These are phyloP conservation scores for Paramecium bursaria DNA, from an alignment of 73 alveolate species.

Conservation along the genomic window DNA sequence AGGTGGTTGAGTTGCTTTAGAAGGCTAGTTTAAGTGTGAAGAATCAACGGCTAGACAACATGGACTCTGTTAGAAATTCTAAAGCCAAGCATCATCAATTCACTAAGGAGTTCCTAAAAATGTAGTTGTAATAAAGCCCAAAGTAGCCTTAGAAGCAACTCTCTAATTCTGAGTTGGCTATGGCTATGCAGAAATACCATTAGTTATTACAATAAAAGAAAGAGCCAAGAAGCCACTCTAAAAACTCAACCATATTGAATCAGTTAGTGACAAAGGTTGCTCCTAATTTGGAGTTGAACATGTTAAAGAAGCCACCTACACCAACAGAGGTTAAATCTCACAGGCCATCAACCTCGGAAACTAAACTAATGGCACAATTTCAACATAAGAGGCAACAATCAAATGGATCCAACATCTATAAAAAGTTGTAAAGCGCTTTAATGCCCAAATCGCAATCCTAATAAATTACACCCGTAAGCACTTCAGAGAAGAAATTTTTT, in stretches of 20 bases:
- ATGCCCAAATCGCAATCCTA: conserved; percentile 48
- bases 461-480: conserved; percentile 6
- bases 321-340: neutral
- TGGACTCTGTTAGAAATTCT: neutral
- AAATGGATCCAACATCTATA: conserved; percentile 40
- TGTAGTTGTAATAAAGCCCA: too few species aligned
- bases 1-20: neutral
- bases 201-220: conserved; percentile 12
- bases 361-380: neutral
- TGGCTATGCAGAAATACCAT: conserved; percentile 51
- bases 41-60: neutral
- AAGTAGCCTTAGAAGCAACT: neutral
- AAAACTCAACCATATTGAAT: conserved; percentile 14
- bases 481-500: conserved; percentile 43
- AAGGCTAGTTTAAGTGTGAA: neutral
- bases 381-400: conserved; percentile 53
- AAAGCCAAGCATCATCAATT: neutral
- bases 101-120: neutral
- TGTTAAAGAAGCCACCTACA: conserved; percentile 43
- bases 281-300: conserved; percentile 30
- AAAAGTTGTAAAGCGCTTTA: conserved; percentile 15
- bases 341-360: neutral
- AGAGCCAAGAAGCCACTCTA: conserved; percentile 44
- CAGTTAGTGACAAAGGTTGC: conserved; percentile 45
- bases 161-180: conserved; percentile 20